phyloP scores from a whole-genome alignment of 1,284 basidiomycete species.

The Trametes polyzona region DNA sequence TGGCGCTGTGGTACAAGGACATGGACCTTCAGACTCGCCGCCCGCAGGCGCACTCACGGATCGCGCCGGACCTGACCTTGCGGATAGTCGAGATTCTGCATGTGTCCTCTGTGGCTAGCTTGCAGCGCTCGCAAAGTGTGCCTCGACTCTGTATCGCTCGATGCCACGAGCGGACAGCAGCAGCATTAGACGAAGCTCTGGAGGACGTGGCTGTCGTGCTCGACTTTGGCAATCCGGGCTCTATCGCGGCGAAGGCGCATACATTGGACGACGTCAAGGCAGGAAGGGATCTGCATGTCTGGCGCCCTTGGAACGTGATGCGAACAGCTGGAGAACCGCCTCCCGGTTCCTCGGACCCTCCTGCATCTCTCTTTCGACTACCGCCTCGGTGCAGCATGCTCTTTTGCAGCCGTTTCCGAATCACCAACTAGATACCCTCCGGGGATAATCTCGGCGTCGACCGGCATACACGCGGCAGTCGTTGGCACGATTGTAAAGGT shows the following conservation, averaged over 20 bases:
- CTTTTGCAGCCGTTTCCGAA: conserved; percentile 11
- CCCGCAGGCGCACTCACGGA: conserved; percentile 12
- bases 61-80: conserved; percentile 29
- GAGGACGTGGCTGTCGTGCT: conserved; percentile 25
- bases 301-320: conserved; percentile 29
- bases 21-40: conserved; percentile 33
- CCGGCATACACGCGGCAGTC: no score
- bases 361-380: not conserved
- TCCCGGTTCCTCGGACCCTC: not conserved
- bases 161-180: conserved; percentile 20
- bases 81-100: conserved; percentile 25
- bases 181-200: no score
- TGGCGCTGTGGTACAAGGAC: conserved; percentile 54
- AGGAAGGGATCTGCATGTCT: conserved; percentile 26
- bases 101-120: conserved; percentile 18
- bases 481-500: no score
- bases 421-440: not conserved
- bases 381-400: conserved; percentile 1
- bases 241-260: conserved; percentile 16
- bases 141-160: conserved; percentile 27
- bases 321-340: not conserved
- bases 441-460: no score
- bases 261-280: conserved; percentile 24
- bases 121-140: conserved; percentile 25
- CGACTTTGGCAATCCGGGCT: conserved; percentile 25